Evolutionary conservation across 2,329 filamentous ascomycete species (phyloP), one percentile per base, ranked within the genome.

Genomic region (Colletotrichum costaricense): DNA sequence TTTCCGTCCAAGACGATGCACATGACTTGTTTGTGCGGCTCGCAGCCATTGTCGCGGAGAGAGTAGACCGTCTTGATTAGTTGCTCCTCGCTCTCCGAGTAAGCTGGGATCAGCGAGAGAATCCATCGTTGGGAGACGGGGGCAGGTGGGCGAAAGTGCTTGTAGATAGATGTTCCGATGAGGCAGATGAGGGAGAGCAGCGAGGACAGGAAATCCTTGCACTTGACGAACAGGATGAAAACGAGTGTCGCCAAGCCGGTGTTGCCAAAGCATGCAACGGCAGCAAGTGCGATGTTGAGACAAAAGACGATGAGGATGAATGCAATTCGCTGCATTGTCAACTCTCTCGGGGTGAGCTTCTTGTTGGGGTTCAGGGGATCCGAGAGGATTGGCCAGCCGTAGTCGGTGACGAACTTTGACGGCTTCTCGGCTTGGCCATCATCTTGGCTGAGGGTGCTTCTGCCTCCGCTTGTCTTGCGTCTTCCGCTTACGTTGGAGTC

Each of bases 1-100:
- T 67, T 67, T 2, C 63, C 63, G 19, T 67, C 63, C 5, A 67
- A 35, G 26, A 67, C 54, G 26, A 67, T 67, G 35, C 63, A 67
- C 63, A 67, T 67, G 54, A 67, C 63, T 14, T 67, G 63, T 9
- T 46, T 46, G 26, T 67, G 63, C 7, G 63, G 63, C 24, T 42
- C 63, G 24, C 63, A 67, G 11, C 54, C 63, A 4, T 67, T 67
- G 35, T 67, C 63, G 54, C 54, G 63, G 16, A 67, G 54, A 14
- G 63, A 67, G 54, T 67, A 67, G 14, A 67, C 63, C 14, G 63
- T 67, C 35, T 67, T 67, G 63, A 67, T 49, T 35, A 67, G 63
- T 26, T 67, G 63, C 26, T 67, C 63, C 24, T 67, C 63, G 26
- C 63, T 67, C 38, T 67, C 63, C 26, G 63, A 67, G 54, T 67